Percentiles rank a stretch among this genome's conserved stretches.
Conservation (phyloP, 2,329 filamentous ascomycete genomes). For the Verticillium longisporum region DNA sequence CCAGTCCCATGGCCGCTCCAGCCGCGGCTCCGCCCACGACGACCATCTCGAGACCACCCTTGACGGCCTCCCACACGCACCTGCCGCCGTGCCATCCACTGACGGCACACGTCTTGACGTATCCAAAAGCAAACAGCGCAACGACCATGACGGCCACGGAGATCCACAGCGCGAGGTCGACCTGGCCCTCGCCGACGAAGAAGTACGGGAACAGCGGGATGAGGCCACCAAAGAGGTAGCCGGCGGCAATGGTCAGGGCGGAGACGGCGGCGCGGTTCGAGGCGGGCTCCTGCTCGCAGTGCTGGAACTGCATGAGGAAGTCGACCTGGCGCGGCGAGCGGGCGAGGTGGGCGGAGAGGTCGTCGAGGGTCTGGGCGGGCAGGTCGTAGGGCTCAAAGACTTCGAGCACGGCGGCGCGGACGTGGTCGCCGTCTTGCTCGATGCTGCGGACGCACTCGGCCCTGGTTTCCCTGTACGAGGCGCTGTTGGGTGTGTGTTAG, state of each 20-base stretch:
- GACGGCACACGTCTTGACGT: slow-evolving; percentile 51
- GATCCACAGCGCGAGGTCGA: slow-evolving; percentile 46
- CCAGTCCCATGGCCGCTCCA: slow-evolving; percentile 29
- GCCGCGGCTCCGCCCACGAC: slow-evolving; percentile 29
- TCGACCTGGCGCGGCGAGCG: slow-evolving; percentile 35
- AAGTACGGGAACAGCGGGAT: slow-evolving; percentile 69
- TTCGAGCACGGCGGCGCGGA: slow-evolving; percentile 34
- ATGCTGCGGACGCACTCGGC: slow-evolving; percentile 34
- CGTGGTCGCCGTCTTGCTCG: slow-evolving; percentile 31
- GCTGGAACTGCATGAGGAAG: slow-evolving; percentile 56
- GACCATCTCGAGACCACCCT: slow-evolving; percentile 31
- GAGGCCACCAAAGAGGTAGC: slow-evolving; percentile 64
- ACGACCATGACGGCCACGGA: slow-evolving; percentile 55
- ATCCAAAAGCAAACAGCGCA: slow-evolving; percentile 58
- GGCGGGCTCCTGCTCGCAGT: slow-evolving; percentile 37
- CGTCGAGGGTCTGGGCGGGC: slow-evolving; percentile 17
- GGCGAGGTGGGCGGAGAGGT: slow-evolving; percentile 9
- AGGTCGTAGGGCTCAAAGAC: slow-evolving; percentile 46
- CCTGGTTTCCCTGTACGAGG: slow-evolving; percentile 15
- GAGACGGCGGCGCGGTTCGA: slow-evolving; percentile 42
- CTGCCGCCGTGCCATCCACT: slow-evolving; percentile 10
- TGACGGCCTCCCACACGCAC: slow-evolving; percentile 11
- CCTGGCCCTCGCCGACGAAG: slow-evolving; percentile 31
- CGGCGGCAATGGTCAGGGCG: slow-evolving; percentile 58
- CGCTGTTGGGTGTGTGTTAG: slow-evolving; percentile 2